Base-by-base conservation (phyloP, 2,329 filamentous ascomycete species). In the Tolypocladium paradoxum region DNA sequence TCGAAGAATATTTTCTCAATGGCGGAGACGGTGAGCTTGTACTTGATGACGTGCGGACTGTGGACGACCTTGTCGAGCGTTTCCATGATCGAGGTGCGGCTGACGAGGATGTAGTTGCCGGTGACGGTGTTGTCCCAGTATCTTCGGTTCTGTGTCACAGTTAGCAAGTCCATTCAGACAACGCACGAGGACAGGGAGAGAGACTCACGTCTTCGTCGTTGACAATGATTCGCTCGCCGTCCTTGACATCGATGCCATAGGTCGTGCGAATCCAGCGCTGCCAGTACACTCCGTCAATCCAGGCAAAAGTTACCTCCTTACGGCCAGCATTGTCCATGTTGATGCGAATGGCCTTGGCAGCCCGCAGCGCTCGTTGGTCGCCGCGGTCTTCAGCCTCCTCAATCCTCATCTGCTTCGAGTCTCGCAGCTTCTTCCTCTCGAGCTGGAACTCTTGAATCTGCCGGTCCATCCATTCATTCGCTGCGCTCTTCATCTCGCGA, bases 221-320 rank as follows among this genome's bases (percentile, higher is more conserved):
- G 72, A 99, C 93, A 55, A 99, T 87, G 53, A 99, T 88, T 57
- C 89, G 83, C 69, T 97, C 93, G 48, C 92, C 91, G 57, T 93
- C 84, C 64, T 81, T 84, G 56, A 93, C 84, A 61, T 95, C 88
- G 60, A 97, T 87, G 52, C 92, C 92, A 65, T 95, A 99, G 0
- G 92, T 96, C n/a, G 86, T 91, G 60, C 87, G 81, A 58, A 99
- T 83, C 93, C 93, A 99, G 57, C 92, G 82, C 70, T 97, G 91
- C 93, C 93, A 99, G 70, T 97, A 97, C 8, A 89, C 82, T 50
- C 91, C 90, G 66, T 99, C 93, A 14, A 97, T 90, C 93, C 93
- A 99, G 14, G 93, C 93, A 70, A 99, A 99, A 9, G 83, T 82
- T 43, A 97, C 90, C 66, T 95, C 88, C 68, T 92, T 95, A 61